Conservation (phyloP, 139 green algal genomes). For the Ulvella scutata region DNA sequence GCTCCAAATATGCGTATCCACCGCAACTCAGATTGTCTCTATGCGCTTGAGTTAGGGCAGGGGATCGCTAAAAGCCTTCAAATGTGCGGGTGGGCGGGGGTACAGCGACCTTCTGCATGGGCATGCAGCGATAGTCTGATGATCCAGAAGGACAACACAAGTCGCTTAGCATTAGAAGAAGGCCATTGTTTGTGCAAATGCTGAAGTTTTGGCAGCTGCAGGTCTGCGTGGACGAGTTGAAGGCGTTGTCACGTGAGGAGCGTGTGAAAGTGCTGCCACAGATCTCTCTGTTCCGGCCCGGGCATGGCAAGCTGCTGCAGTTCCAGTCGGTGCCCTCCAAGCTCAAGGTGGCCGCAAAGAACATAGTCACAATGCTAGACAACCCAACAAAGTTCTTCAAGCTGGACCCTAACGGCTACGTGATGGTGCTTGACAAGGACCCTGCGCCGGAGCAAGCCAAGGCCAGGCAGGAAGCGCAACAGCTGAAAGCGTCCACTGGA, state of each 20-base stretch:
- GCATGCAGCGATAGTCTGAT: too few species aligned
- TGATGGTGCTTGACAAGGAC: neutral
- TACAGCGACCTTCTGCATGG: too few species aligned
- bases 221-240: neutral
- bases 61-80: too few species aligned
- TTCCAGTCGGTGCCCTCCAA: neutral
- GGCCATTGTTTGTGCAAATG: neutral
- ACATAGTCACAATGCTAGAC: neutral
- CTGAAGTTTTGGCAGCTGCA: neutral
- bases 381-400: neutral
- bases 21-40: too few species aligned
- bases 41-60: too few species aligned
- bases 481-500: neutral
- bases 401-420: neutral
- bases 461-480: neutral
- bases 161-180: too few species aligned
- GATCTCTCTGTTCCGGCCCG: neutral
- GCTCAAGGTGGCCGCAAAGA: neutral
- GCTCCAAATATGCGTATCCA: too few species aligned
- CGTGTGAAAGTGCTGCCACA: constrained; percentile 1
- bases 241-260: neutral
- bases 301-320: neutral
- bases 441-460: neutral
- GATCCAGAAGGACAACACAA: too few species aligned
- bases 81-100: too few species aligned